These are phyloP conservation scores for Geoglossum glabrum DNA, from an alignment of 495 filamentous ascomycete genomes.

Conservation along the genomic window DNA sequence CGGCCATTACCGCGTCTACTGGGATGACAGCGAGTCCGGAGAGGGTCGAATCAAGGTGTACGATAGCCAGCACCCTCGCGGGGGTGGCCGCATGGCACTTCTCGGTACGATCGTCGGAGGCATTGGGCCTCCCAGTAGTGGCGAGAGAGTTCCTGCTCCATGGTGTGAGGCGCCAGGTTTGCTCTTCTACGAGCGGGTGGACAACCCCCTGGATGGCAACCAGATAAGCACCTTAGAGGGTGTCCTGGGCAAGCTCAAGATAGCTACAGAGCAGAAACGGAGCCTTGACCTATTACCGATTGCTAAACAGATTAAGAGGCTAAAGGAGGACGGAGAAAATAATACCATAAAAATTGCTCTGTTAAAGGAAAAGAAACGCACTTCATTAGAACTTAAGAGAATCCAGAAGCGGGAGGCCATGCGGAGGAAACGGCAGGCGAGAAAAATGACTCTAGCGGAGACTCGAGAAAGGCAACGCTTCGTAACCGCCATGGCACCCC, in stretches of 20 bases:
- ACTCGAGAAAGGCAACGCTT: too few relatives aligned
- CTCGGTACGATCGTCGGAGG: neutral
- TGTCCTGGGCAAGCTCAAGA: neutral
- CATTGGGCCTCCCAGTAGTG: neutral
- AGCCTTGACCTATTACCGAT: neutral
- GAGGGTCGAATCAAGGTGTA: neutral
- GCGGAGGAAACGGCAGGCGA: too few relatives aligned
- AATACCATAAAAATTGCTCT: too few relatives aligned
- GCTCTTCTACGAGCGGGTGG: conserved; percentile 1
- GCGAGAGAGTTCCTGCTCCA: neutral
- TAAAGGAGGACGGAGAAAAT: too few relatives aligned
- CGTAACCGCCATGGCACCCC: too few relatives aligned
- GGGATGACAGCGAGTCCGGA: neutral
- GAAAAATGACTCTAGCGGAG: too few relatives aligned
- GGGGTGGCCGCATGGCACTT: too few relatives aligned
- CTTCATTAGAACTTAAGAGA: too few relatives aligned
- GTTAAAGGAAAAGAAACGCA: too few relatives aligned
- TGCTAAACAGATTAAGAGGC: neutral
- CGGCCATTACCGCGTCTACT: neutral
- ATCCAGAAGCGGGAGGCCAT: too few relatives aligned
- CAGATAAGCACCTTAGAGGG: neutral
- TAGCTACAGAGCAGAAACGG: neutral
- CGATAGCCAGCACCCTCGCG: neutral
- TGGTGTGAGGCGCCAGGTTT: neutral
- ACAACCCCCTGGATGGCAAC: neutral